Evolutionary conservation across 2,329 filamentous ascomycete species (phyloP).

Genomic region (Fusarium torulosum): DNA sequence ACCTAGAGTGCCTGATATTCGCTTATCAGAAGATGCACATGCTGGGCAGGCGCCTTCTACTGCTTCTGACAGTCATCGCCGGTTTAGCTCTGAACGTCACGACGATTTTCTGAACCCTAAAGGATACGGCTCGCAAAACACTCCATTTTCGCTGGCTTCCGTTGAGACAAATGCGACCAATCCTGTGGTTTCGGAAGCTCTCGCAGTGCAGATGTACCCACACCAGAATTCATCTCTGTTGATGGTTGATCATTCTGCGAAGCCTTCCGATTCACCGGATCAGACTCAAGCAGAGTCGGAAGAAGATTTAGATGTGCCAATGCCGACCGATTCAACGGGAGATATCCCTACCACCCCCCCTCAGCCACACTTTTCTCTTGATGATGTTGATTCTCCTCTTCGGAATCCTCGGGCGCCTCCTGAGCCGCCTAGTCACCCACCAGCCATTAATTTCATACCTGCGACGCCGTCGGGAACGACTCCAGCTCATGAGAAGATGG

Average conservation of each 20-base stretch:
- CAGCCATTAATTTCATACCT: conserved; percentile 70
- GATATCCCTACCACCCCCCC: conserved; percentile 64
- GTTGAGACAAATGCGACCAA: conserved; percentile 73
- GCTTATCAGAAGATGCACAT: conserved; percentile 26
- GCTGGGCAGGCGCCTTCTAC: conserved; percentile 21
- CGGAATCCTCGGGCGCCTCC: conserved; percentile 72
- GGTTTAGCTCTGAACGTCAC: conserved; percentile 62
- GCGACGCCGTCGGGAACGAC: conserved; percentile 72
- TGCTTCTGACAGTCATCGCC: conserved; percentile 50
- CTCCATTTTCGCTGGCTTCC: conserved; percentile 72
- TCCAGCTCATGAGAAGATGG: conserved; percentile 65
- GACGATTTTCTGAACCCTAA: conserved; percentile 67
- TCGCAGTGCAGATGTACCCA: conserved; percentile 71
- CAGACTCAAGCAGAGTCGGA: conserved; percentile 45
- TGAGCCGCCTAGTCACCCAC: conserved; percentile 59
- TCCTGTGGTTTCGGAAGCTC: conserved; percentile 71
- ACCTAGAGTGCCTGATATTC: conserved; percentile 28
- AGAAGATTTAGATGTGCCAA: conserved; percentile 43
- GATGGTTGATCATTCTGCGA: conserved; percentile 68
- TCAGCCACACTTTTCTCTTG: conserved; percentile 61
- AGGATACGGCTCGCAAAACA: conserved; percentile 67
- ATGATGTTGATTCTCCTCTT: conserved; percentile 71
- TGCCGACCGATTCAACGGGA: conserved; percentile 55
- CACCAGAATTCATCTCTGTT: conserved; percentile 75
- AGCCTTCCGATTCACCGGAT: conserved; percentile 62